These are phyloP conservation scores for Dictyostelium intermedium DNA, from an alignment of 78 protist genomes.

Conservation along the genomic window DNA sequence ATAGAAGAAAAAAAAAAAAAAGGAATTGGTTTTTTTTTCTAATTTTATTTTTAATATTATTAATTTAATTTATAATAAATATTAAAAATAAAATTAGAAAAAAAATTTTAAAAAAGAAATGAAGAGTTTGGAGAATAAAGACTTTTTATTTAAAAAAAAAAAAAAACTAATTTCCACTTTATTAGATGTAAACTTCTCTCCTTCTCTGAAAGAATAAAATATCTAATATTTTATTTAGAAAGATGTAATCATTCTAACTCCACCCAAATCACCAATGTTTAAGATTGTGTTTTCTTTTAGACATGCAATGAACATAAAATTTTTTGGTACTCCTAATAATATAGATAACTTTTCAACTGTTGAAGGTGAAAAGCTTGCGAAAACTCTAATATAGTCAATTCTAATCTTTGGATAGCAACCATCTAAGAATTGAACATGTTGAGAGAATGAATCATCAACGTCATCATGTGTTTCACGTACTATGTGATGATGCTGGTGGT, in stretches of 20 bases:
- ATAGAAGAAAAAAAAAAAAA: too few species aligned
- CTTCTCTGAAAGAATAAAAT: background rate
- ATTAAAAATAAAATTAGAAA: too few species aligned
- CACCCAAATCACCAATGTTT: slow-evolving; percentile 62
- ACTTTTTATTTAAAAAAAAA: background rate
- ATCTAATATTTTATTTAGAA: background rate
- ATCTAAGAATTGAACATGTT: slow-evolving; percentile 50
- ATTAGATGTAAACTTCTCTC: background rate
- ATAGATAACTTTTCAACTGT: slow-evolving; percentile 40
- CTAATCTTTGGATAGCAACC: slow-evolving; percentile 76
- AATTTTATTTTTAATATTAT: too few species aligned
- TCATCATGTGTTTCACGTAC: background rate
- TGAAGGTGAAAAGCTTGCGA: slow-evolving; percentile 9
- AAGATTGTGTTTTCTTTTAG: slow-evolving; percentile 14
- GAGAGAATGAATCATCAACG: background rate
- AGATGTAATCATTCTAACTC: slow-evolving; percentile 58
- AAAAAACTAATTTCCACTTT: background rate
- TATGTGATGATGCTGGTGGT: background rate
- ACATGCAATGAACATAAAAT: slow-evolving; percentile 80
- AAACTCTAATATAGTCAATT: slow-evolving; percentile 64
- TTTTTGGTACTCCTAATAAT: slow-evolving; percentile 35
- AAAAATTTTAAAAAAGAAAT: too few species aligned
- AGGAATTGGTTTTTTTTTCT: too few species aligned
- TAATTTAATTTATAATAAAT: too few species aligned
- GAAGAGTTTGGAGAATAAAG: too few species aligned